Evolutionary conservation across 495 filamentous ascomycete genomes (phyloP).

Genomic region (Aspergillus avenaceus): DNA sequence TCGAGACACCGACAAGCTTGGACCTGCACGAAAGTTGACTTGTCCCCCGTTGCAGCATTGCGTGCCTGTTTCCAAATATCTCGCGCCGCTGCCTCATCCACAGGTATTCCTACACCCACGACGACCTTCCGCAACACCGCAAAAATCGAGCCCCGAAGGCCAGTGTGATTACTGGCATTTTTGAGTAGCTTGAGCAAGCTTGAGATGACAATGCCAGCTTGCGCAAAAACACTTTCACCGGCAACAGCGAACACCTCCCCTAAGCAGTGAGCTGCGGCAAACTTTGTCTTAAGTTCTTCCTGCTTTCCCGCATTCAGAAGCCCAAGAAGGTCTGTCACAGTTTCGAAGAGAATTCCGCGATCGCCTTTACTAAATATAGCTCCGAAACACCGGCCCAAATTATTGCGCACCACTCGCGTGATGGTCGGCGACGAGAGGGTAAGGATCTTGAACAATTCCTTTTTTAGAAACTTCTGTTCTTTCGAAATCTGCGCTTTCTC

Average conservation of each 20-base stretch:
- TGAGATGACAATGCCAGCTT: conserved; percentile 69
- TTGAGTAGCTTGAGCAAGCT: conserved; percentile 77
- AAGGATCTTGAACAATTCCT: conserved; percentile 86
- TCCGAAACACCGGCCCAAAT: conserved; percentile 77
- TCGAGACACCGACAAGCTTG: conserved; percentile 79
- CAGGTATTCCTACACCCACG: conserved; percentile 63
- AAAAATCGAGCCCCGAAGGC: conserved; percentile 79
- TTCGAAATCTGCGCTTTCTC: conserved; percentile 73
- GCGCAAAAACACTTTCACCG: conserved; percentile 86
- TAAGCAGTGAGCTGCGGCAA: conserved; percentile 85
- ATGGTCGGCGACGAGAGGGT: conserved; percentile 79
- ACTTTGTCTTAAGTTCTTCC: conserved; percentile 72
- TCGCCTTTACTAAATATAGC: conserved; percentile 84
- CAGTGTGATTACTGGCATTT: conserved; percentile 71
- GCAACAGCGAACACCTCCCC: conserved; percentile 85
- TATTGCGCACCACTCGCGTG: conserved; percentile 85
- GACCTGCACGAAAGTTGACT: conserved; percentile 74
- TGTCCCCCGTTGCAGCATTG: conserved; percentile 71
- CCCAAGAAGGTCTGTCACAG: conserved; percentile 79
- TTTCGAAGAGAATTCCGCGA: conserved; percentile 87
- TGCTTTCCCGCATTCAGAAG: conserved; percentile 74
- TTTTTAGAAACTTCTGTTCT: conserved; percentile 84
- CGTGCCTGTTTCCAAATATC: conserved; percentile 93
- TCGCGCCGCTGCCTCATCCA: conserved; percentile 80
- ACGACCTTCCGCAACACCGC: conserved; percentile 72